Percentiles rank a stretch among this genome's conserved stretches.
phyloP scores from a whole-genome alignment of 495 filamentous ascomycete species.

The Talaromyces nanjingensis region DNA sequence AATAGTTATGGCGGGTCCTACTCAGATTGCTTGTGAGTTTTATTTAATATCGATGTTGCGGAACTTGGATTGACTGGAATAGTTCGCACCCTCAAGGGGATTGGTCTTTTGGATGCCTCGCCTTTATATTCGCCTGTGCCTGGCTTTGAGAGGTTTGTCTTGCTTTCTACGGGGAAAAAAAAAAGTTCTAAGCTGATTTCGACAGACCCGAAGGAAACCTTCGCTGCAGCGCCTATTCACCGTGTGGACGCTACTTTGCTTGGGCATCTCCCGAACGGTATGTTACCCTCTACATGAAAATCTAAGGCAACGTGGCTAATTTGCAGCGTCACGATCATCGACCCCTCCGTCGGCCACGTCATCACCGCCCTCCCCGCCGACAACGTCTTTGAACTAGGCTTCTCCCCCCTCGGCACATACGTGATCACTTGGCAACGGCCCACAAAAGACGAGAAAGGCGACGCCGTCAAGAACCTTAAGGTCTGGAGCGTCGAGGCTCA shows the following conservation, averaged over 20 bases:
- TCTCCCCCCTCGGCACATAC: constrained; percentile 86
- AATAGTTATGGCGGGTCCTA: constrained; percentile 66
- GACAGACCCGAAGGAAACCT: constrained; percentile 83
- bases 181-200: constrained; percentile 17
- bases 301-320: background rate
- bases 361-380: constrained; percentile 66
- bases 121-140: constrained; percentile 80
- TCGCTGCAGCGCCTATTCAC: constrained; percentile 90
- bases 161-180: background rate
- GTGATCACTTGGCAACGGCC: constrained; percentile 95
- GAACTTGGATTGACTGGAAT: constrained; percentile 14
- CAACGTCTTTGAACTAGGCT: constrained; percentile 88
- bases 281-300: background rate
- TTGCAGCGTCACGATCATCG: constrained; percentile 68
- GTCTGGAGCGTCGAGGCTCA: constrained; percentile 78
- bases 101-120: constrained; percentile 85
- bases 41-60: background rate
- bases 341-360: constrained; percentile 71
- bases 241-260: constrained; percentile 89
- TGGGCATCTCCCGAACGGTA: constrained; percentile 85
- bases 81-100: constrained; percentile 91
- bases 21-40: constrained; percentile 79
- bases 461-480: constrained; percentile 92
- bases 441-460: constrained; percentile 84
- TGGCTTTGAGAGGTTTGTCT: constrained; percentile 63